These are phyloP conservation scores for Mortierella sp. DNA, from an alignment of 371 early-diverging fungal species.

Conservation along the genomic window DNA sequence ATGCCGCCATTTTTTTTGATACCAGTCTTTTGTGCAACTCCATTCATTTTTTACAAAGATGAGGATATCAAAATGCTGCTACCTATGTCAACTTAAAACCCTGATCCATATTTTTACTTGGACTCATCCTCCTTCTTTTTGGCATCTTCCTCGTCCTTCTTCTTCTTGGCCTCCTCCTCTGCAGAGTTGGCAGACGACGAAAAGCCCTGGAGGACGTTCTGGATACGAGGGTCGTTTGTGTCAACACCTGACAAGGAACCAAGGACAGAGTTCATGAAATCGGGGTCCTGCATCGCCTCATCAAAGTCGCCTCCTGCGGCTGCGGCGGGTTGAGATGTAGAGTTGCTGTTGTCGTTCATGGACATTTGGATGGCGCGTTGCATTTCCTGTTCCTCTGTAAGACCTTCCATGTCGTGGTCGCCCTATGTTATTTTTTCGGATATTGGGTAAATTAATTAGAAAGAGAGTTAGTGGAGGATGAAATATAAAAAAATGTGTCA, in stretches of 20 bases:
- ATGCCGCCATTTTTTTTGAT: background rate
- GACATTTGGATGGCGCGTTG: constrained; percentile 91
- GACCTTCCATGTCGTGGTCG: constrained; percentile 81
- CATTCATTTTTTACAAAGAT: too few species aligned
- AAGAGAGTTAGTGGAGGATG: background rate
- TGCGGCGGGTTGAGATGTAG: constrained; percentile 42
- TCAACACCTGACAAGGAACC: constrained; percentile 91
- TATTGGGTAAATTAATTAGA: background rate
- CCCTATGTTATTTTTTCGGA: constrained; percentile 34
- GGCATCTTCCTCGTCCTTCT: constrained; percentile 34
- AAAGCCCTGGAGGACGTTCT: constrained; percentile 75
- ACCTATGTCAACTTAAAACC: background rate
- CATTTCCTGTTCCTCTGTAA: constrained; percentile 92
- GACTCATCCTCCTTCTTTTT: constrained; percentile 23
- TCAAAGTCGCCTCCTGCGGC: constrained; percentile 40
- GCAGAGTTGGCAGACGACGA: constrained; percentile 64
- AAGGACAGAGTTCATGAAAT: constrained; percentile 79
- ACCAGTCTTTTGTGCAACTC: too few species aligned
- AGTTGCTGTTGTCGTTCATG: constrained; percentile 71
- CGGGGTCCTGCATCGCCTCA: constrained; percentile 62
- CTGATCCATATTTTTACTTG: constrained; percentile 13
- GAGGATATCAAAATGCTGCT: too few species aligned
- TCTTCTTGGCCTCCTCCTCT: constrained; percentile 33
- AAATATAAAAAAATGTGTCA: background rate
- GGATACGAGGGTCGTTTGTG: constrained; percentile 89